Evolutionary conservation across 495 filamentous ascomycete genomes (phyloP), one percentile per base, ranked within the genome.

Genomic region (Penicillium salamii): DNA sequence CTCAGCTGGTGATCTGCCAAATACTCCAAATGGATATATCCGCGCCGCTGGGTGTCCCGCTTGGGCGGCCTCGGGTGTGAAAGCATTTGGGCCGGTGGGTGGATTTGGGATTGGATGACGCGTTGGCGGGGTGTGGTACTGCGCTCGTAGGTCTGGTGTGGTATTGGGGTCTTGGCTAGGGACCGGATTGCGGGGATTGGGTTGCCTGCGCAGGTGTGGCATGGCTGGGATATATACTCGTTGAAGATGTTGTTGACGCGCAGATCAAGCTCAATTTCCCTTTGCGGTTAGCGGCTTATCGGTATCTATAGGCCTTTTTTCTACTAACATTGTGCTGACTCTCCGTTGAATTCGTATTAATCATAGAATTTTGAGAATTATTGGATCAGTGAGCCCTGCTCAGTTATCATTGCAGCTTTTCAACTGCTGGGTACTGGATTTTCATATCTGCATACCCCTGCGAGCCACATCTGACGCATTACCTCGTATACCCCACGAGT

Each of bases 91-190:
- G 39, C 67, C 44, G 7, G 61, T 54, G 42, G 69, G 65, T 5
- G 71, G 67, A 0, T 65, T 62, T 52, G 58, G 61, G 40, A 62
- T 62, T 32, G 63, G 66, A 20, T 54, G 59, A 31, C 61, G 59
- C 8, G 67, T 54, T 0, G 67, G 69, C 2, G 71, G 71, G 13
- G 71, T 74, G 12, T 68, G 65, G 55, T 67, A 74, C 45, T 74
- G 70, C 0, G 62, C 37, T 42, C 58, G 61, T 12, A 62, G 52
- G 19, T 42, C 48, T 13, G 39, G 42, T 3, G 49, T 46, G 2
- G 37, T 36, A 23, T 48, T 55, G 12, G 34, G 31, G 14, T 50
- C 52, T 42, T 57, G 47, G 20, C 42, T 46, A 24, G 39, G 49
- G 14, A 28, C 29, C 24, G 31, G 39, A 17, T 51, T 53, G 50